Evolutionary conservation across 2,329 filamentous ascomycete species (phyloP), one percentile per base, ranked within the genome.

Genomic region (Colletotrichum camelliae): DNA sequence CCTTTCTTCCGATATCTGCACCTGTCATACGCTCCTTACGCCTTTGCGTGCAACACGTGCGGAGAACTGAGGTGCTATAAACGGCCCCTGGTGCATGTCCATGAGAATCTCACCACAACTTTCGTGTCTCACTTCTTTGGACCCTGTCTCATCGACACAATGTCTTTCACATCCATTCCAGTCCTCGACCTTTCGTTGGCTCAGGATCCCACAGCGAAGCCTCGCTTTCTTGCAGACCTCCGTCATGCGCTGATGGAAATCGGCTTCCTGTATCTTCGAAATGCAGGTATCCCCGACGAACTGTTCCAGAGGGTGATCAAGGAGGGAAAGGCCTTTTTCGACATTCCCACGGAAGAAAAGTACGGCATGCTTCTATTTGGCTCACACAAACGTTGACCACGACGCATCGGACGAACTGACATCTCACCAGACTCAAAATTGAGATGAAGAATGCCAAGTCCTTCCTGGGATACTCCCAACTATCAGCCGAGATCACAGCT

Each of bases 211-310:
- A 86, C 86, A 7, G 93, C 94, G 1, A 97, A 97, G 84, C 90
- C 94, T 4, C 86, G 86, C 37, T 97, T 98, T 80, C 89, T 97
- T 0, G 84, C 87, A 1, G 88, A 94, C 70, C 89, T 98, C 37
- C 93, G 94, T 18, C 88, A 94, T 83, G 94, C 95, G 0, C 86
- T 98, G 37, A 91, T 98, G 80, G 94, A 96, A 82, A 94, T 97
- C n/a, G 95, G 95, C 2, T 98, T 98, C 81, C 84, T 97, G 27
- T 98, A 98, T 81, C 90, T 98, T 77, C 93, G 93, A 81, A 96
- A 97, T 81, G 93, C 94, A 4, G 94, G 93, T 27, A 92, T 96
- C 67, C 88, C 93, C 7, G 89, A 93, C 18, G 86, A 90, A 52
- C 85, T 96, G 68, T 92, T 94, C 79, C 81, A 90, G 29, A 84